Conservation (phyloP, 106 monocot genomes). For the Dendrobium nobile region DNA sequence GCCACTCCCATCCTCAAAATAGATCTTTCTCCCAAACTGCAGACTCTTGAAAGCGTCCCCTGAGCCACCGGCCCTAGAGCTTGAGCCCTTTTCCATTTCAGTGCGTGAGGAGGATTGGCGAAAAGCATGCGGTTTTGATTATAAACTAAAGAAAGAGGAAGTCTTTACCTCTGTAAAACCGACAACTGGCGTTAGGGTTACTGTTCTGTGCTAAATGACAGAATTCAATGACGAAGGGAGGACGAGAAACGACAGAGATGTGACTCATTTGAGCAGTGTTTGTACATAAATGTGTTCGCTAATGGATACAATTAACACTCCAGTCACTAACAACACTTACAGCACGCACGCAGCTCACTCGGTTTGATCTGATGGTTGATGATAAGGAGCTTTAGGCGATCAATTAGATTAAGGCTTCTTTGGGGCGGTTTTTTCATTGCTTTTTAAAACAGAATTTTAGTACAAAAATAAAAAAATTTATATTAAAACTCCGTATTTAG, state of each 20-base stretch:
- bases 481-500: too few relatives aligned
- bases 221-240: background rate
- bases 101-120: background rate
- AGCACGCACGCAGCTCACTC: too few relatives aligned
- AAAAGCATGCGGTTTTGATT: background rate
- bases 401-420: too few relatives aligned
- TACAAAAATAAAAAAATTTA: too few relatives aligned
- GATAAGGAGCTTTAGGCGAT: too few relatives aligned
- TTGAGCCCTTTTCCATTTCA: constrained; percentile 16
- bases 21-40: constrained; percentile 14
- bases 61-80: constrained; percentile 6
- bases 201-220: constrained; percentile 1
- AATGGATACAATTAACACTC: background rate
- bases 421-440: too few relatives aligned
- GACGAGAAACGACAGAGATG: background rate
- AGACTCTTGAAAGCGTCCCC: constrained; percentile 6
- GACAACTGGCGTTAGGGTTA: background rate
- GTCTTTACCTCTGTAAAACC: background rate
- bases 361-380: too few relatives aligned
- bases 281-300: background rate
- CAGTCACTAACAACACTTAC: too few relatives aligned
- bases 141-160: background rate
- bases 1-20: constrained; percentile 2
- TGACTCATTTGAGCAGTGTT: background rate
- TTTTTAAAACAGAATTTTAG: too few relatives aligned